phyloP scores from a whole-genome alignment of 768 basidiomycete genomes.

The Botryobasidium botryosum region DNA sequence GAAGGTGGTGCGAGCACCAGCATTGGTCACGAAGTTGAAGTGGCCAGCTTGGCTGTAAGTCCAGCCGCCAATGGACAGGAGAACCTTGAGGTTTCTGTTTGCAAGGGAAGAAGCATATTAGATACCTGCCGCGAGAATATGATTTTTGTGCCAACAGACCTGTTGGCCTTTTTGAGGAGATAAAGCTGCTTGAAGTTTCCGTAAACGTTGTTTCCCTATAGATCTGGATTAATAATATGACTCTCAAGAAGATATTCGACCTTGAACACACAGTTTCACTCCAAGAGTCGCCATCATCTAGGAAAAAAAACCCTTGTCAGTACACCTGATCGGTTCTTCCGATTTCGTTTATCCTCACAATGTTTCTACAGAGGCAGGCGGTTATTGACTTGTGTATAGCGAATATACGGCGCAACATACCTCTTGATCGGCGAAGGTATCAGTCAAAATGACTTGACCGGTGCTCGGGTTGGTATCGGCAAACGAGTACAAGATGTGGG shows the following conservation, averaged over 20 bases:
- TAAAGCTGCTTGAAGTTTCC: constrained; percentile 24
- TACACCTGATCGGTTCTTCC: no score
- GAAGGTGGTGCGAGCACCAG: constrained; percentile 8
- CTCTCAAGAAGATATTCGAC: neutral
- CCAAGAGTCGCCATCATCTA: constrained; percentile 24
- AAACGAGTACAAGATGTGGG: constrained; percentile 24
- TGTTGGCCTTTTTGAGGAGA: constrained; percentile 19
- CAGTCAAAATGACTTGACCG: constrained; percentile 21
- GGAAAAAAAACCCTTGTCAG: no score
- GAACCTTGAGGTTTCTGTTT: constrained; percentile 10
- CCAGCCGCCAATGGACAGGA: constrained; percentile 19
- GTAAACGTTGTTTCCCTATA: constrained; percentile 14
- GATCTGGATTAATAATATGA: neutral
- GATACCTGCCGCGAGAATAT: no score
- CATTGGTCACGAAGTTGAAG: constrained; percentile 10
- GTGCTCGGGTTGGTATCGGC: constrained; percentile 21
- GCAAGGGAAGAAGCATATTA: no score
- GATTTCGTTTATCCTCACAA: no score
- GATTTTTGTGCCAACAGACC: no score
- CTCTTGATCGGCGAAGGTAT: constrained; percentile 23
- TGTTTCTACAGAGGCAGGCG: no score
- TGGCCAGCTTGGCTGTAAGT: constrained; percentile 13
- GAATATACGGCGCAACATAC: no score
- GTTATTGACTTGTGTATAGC: no score
- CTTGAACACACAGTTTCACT: constrained; percentile 18